Evolutionary conservation across 495 filamentous ascomycete species (phyloP), one percentile per base, ranked within the genome.

Genomic region (Terfezia boudieri): DNA sequence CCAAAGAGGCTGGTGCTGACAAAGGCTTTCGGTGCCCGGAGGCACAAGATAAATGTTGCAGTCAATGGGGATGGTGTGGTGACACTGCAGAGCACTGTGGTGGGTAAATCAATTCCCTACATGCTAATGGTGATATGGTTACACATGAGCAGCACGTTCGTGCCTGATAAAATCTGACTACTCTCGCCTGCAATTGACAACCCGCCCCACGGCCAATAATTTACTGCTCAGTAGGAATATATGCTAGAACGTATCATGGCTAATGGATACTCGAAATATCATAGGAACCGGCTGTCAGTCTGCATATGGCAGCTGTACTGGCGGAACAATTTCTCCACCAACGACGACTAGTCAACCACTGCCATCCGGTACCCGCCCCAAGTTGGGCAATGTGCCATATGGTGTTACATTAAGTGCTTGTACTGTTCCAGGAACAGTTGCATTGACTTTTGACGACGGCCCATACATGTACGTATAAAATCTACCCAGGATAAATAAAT

Each of bases 351-450:
- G 36, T 49, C 54, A 0, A 49, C 32, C n/a, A 23, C 23, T 10
- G 52, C n/a, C 20, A 22, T 22, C 55, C 1, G 56, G 56, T 9
- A 53, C 46, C 7, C 60, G 63, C 9, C n/a, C 62, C 37, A 57
- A 36, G 23, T 53, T 52, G 8, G 63, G 63, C 6, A 58, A n/a
- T 37, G 57, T 65, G 11, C 62, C 63, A 26, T 65, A 65, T 46
- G 63, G 63, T 53, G n/a, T 35, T n/a, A 4, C 3, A 12, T 26
- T 20, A n/a, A 12, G 6, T 11, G 6, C 49, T 36, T 83, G 80
- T 64, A 69, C 60, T 9, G 63, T 67, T 5, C 66, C 68, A 1
- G 73, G 74, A 43, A 73, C 71, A 12, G 68, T 84, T 55, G 82
- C 82, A 41, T 64, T 85, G 23, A 65, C 63, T 26, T 65, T 60